A percentile compares a stretch with the other conserved stretches of the same genome.
Conservation (phyloP, 1,284 basidiomycete species). For the Tausonia pullulans region DNA sequence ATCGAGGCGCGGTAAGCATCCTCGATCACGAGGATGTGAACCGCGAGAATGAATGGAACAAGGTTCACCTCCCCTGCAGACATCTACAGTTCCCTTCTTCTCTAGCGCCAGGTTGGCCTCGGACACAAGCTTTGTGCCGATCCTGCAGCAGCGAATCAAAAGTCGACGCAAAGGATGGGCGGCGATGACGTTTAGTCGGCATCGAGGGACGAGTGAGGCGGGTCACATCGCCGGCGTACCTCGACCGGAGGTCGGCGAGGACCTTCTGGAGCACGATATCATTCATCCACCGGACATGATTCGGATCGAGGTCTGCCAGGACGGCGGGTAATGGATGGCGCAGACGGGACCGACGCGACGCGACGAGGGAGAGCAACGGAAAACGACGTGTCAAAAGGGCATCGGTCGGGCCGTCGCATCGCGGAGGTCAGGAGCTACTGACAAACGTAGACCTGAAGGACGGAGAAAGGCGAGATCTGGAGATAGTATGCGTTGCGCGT, state of each 20-base stretch:
- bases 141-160: not conserved
- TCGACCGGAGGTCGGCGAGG: not conserved
- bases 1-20: not conserved
- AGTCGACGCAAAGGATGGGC: too few relatives aligned
- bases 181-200: too few relatives aligned
- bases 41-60: not conserved
- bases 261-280: conserved; percentile 10
- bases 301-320: conserved; percentile 8
- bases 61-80: too few relatives aligned
- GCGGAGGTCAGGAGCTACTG: not conserved
- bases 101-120: not conserved
- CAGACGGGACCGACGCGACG: not conserved
- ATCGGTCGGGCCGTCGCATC: too few relatives aligned
- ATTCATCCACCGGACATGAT: conserved; percentile 12
- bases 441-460: conserved; percentile 12
- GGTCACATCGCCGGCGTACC: not conserved
- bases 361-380: not conserved
- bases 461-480: conserved; percentile 1
- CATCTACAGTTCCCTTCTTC: not conserved
- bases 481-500: conserved; percentile 14
- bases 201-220: too few relatives aligned
- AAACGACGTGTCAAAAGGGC: too few relatives aligned
- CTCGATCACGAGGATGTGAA: not conserved
- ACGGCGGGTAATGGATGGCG: not conserved
- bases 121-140: not conserved